phyloP scores from a whole-genome alignment of 2,329 filamentous ascomycete species.

The Cryphonectria nitschkei region DNA sequence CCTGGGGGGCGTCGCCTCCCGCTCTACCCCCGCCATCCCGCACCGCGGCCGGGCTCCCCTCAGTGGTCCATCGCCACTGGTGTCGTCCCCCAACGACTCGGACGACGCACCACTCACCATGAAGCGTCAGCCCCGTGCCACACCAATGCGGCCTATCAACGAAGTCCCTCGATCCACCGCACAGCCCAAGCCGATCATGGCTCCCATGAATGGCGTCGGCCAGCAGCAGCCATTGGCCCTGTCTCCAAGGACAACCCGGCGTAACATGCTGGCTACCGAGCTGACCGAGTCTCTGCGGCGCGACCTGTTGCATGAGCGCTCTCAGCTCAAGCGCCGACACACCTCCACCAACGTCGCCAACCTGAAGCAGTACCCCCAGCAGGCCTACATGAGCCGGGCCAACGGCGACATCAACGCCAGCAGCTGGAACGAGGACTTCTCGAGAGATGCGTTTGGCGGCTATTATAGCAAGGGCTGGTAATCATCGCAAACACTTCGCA shows the following conservation, averaged over 20 bases:
- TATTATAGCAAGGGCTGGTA: constrained; percentile 90
- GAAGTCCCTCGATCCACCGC: constrained; percentile 68
- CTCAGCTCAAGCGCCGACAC: constrained; percentile 88
- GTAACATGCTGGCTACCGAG: constrained; percentile 95
- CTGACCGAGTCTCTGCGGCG: constrained; percentile 90
- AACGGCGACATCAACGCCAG: constrained; percentile 66
- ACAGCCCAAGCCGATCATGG: constrained; percentile 71
- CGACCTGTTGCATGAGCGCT: constrained; percentile 91
- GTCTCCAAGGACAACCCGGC: constrained; percentile 87
- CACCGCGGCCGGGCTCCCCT: constrained; percentile 56
- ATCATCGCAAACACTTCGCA: constrained; percentile 27
- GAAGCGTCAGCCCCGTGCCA: constrained; percentile 59
- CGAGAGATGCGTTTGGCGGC: constrained; percentile 75
- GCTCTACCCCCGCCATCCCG: constrained; percentile 68
- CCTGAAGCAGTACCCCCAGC: constrained; percentile 77
- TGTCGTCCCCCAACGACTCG: constrained; percentile 60
- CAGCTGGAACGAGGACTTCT: constrained; percentile 86
- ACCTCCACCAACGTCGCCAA: constrained; percentile 91
- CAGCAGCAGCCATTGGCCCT: constrained; percentile 65
- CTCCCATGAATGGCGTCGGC: constrained; percentile 64
- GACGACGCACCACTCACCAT: constrained; percentile 67
- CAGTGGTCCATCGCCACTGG: constrained; percentile 47
- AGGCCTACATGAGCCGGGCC: constrained; percentile 60
- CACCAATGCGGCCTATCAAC: constrained; percentile 57
- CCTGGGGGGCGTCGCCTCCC: constrained; percentile 69